Base-by-base conservation (phyloP, 805 yeast species). In the Scheffersomyces spartinae region DNA sequence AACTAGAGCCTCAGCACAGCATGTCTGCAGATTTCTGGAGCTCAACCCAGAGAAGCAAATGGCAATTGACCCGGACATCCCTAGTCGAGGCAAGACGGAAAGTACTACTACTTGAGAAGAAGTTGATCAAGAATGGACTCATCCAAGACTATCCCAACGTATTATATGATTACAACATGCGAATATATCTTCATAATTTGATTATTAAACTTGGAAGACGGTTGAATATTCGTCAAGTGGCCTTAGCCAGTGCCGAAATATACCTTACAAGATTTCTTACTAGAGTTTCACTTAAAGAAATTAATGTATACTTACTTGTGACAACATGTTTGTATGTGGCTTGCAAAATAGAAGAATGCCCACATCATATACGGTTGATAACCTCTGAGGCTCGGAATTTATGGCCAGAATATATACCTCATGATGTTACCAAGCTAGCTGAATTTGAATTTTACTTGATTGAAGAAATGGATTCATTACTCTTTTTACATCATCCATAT, bases 381-480 rank as follows among this genome's bases (percentile, higher is more conserved):
- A 70, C 83, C 13, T 64, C 74, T 11, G 97, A 88, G 45, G 91
- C 96, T 2, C 56, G 95, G 27, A 77, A 77, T 19, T 54, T 84
- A 20, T 88, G 97, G 97, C 96, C 97, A 0, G 95, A 86, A 42
- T 83, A 75, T 41, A 77, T 88, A 18, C 94, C 96, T 0, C 84
- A 80, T 31, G 97, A 88, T 47, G 71, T 85, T 10, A 78, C 94
- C 15, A 83, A 82, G 42, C 61, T 91, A 9, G 96, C 97, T 1
- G 97, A 91, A 46, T 82, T 93, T 52, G 98, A 91, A 52, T 91
- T 91, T 47, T 91, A 88, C 45, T 49, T 91, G 22, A 75, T 91
- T 11, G 96, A 85, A 41, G 97, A 86, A 47, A 61, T 91, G 53
- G 72, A 79, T 42, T 63, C 79, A 51, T 77, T 63, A 42, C 42